Evolutionary conservation across 2,329 filamentous ascomycete species (phyloP), one percentile per base, ranked within the genome.

Genomic region (Diaporthe velutina): DNA sequence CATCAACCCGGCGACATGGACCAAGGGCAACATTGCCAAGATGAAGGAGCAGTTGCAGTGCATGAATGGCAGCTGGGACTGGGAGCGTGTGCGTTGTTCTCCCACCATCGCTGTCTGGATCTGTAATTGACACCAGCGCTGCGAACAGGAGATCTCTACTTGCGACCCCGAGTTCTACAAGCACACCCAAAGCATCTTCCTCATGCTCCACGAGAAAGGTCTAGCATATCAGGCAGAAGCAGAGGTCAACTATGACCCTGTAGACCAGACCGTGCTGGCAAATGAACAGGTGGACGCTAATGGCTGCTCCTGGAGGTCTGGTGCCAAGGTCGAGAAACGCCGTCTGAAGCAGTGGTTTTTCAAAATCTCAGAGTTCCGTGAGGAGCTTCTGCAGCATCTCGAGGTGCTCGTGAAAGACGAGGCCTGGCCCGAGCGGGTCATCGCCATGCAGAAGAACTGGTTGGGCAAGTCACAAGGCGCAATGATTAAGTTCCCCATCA

Each of bases 201-300:
- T 97, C 74, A 91, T 93, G 84, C 88, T 98, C 7, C 89, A 93
- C 81, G 86, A 93, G 77, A 89, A 90, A 75, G 94, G 93, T 1
- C 87, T 98, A 25, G 95, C 95, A 70, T 97, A 97, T 82, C 95
- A 95, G 81, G 92, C 91, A 45, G 93, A 97, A 79, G 94, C 95
- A 28, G 85, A 95, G 76, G 95, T 98, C 79, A 98, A 98, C 83
- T 98, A 94, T 85, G 95, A 98, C 78, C 95, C 95, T 1, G 89
- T 98, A 38, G 95, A 98, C 81, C 93, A 94, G 81, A 98, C 95
- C 0, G 95, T 98, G 22, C 87, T 98, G 75, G 95, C 95, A 15
- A 98, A 98, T 81, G 95, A 98, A 83, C 95, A 98, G 84, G 95
- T 98, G n/a, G 94, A 97, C 81, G 89, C 93, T 67, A 93, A 95